A percentile compares a stretch with the other conserved stretches of the same genome.
These are phyloP conservation scores for Mrakia blollopis DNA, from an alignment of 768 basidiomycete species.

Conservation along the genomic window DNA sequence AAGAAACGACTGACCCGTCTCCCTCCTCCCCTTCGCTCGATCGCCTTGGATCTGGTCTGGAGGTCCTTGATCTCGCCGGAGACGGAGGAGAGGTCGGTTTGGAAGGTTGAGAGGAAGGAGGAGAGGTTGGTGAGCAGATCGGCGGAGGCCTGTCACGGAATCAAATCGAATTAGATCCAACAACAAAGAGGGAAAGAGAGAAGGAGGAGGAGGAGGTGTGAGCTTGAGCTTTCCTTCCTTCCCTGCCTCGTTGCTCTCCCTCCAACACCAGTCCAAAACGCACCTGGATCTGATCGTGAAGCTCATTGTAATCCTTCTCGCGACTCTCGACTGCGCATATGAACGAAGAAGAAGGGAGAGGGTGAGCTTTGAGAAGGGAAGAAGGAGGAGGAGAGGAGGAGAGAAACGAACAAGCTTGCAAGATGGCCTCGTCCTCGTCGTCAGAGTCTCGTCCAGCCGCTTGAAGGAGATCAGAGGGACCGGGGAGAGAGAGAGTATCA, in stretches of 20 bases:
- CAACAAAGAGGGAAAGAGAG: neutral
- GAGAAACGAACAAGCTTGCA: slow-evolving; percentile 7
- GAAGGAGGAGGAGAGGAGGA: neutral
- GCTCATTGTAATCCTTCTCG: slow-evolving; percentile 67
- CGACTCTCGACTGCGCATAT: slow-evolving; percentile 30
- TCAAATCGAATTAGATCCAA: too few species aligned
- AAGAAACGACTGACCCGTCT: slow-evolving; percentile 59
- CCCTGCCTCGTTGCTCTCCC: neutral
- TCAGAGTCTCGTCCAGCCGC: neutral
- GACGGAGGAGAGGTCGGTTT: slow-evolving; percentile 85
- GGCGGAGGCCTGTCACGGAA: slow-evolving; percentile 70
- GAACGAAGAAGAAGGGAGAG: neutral
- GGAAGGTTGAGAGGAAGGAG: slow-evolving; percentile 88
- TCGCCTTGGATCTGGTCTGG: slow-evolving; percentile 81
- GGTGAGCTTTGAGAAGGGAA: neutral
- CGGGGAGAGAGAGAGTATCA: slow-evolving; percentile 3
- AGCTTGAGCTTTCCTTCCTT: neutral
- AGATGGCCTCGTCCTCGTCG: slow-evolving; percentile 18
- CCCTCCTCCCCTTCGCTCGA: slow-evolving; percentile 77
- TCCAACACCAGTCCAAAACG: neutral
- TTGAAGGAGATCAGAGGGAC: neutral
- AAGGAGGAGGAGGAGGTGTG: neutral
- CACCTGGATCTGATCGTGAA: slow-evolving; percentile 89
- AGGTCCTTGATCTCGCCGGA: slow-evolving; percentile 95
- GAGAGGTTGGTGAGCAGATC: slow-evolving; percentile 80